phyloP scores from a whole-genome alignment of 1,284 basidiomycete species.

The Tilletia indica region DNA sequence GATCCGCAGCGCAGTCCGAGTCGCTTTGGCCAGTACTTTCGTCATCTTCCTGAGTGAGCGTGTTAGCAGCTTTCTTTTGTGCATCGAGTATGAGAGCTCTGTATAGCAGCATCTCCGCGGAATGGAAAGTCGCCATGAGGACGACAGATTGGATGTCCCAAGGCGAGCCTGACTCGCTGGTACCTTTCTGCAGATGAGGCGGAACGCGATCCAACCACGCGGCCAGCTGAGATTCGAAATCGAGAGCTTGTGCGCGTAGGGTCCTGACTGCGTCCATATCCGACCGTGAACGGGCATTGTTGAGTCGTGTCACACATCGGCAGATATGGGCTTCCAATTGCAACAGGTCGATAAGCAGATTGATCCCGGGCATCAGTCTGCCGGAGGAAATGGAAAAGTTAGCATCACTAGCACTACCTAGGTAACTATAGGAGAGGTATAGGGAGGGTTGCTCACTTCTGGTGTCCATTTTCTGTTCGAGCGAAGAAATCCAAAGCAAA shows the following conservation, averaged over 20 bases:
- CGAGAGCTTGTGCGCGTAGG: neutral
- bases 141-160: slow-evolving; percentile 18
- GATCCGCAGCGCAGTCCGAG: slow-evolving; percentile 21
- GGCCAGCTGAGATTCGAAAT: slow-evolving; percentile 16
- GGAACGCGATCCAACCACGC: slow-evolving; percentile 18
- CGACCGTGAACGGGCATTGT: neutral
- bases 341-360: slow-evolving; percentile 7
- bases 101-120: slow-evolving; percentile 17
- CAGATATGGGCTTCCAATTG: slow-evolving; percentile 5
- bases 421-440: too few species aligned
- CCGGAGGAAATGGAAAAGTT: neutral
- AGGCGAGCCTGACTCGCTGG: slow-evolving; percentile 1
- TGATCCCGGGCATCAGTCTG: slow-evolving; percentile 15
- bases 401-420: too few species aligned
- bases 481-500: slow-evolving; percentile 1
- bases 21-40: slow-evolving; percentile 14
- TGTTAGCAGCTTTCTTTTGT: neutral
- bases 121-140: neutral
- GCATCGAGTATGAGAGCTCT: slow-evolving; percentile 4
- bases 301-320: slow-evolving; percentile 9
- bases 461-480: neutral
- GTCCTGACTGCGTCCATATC: neutral
- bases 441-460: slow-evolving; percentile 1
- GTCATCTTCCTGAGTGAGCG: slow-evolving; percentile 12
- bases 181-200: neutral